A percentile compares a stretch with the other conserved stretches of the same genome.
These are phyloP conservation scores for Coix lacrymajobi DNA, from an alignment of 176 grass and related monocot species.

Conservation along the genomic window DNA sequence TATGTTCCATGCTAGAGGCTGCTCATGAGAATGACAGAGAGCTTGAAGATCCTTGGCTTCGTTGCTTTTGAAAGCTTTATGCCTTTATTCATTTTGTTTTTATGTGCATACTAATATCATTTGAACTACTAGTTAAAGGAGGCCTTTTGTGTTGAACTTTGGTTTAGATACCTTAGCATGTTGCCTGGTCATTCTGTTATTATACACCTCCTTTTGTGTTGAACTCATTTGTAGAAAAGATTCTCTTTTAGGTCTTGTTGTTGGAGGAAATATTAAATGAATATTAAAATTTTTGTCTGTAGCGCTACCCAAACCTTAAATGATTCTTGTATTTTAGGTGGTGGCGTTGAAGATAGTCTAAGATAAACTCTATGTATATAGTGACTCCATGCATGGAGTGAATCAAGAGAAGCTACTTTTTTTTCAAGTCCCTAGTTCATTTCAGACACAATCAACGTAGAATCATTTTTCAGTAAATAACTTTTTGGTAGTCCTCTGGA, in stretches of 20 bases:
- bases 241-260: too few species aligned
- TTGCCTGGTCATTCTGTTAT: not conserved
- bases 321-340: too few species aligned
- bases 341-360: too few species aligned
- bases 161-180: slow-evolving; percentile 4
- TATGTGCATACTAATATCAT: not conserved
- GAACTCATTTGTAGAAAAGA: too few species aligned
- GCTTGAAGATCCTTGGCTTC: slow-evolving; percentile 56
- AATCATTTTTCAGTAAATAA: not conserved
- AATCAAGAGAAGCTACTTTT: not conserved
- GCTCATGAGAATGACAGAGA: slow-evolving; percentile 98
- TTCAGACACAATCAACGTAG: not conserved
- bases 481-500: not conserved
- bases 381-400: not conserved
- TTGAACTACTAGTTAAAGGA: slow-evolving; percentile 10
- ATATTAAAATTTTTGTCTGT: too few species aligned
- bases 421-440: not conserved
- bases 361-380: too few species aligned
- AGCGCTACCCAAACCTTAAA: too few species aligned
- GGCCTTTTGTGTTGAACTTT: not conserved
- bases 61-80: not conserved
- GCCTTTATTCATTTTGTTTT: not conserved
- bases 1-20: slow-evolving; percentile 54
- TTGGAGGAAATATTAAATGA: too few species aligned
- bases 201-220: not conserved